Base-by-base conservation (phyloP, 2,329 filamentous ascomycete species). In the Colletotrichum scovillei region DNA sequence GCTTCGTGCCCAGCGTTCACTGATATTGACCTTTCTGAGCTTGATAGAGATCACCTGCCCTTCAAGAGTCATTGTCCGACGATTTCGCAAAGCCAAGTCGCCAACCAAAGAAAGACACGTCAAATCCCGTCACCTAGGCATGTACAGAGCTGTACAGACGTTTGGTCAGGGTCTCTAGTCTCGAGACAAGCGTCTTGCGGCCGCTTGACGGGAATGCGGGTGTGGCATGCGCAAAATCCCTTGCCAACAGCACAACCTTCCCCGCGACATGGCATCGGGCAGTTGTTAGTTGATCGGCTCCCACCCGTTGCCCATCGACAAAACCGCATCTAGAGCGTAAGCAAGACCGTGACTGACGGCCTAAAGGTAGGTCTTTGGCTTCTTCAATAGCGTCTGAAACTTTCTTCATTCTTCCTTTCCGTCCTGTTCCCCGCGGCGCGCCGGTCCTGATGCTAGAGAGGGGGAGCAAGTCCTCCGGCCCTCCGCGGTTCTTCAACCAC, bases 161-260 rank as follows among this genome's bases (percentile, higher is more conserved):
- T 32, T 32, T 24, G 60, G 14, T 14, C 42, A 49, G 22, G 38
- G 42, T 67, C 46, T 46, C 16, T 59, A 56, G 38, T 56, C 28
- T 65, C 38, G 52, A 60, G 38, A 63, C 57, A 63, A 53, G 35
- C 24, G 24, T 63, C 49, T 30, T 49, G 28, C 57, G 28, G 63
- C 46, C 60, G n/a, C 26, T 53, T 2, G 60, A 63, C 55, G 66
- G 32, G 67, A 63, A 24, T 38, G 53, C 63, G 63, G 69, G 35
- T 58, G 52, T 58, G 53, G 69, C 57, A 42, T 42, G 63, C 57
- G 32, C 38, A 46, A 49, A 59, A 49, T 35, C 59, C 30, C 28
- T n/a, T 16, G 38, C 62, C 30, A 42, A 12, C 24, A 53, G 7
- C 46, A 12, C 24, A 53, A 11, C 46, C 4, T n/a, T 69, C 28